phyloP scores from a whole-genome alignment of 2,329 filamentous ascomycete genomes.

The Venturiaceae sp. region DNA sequence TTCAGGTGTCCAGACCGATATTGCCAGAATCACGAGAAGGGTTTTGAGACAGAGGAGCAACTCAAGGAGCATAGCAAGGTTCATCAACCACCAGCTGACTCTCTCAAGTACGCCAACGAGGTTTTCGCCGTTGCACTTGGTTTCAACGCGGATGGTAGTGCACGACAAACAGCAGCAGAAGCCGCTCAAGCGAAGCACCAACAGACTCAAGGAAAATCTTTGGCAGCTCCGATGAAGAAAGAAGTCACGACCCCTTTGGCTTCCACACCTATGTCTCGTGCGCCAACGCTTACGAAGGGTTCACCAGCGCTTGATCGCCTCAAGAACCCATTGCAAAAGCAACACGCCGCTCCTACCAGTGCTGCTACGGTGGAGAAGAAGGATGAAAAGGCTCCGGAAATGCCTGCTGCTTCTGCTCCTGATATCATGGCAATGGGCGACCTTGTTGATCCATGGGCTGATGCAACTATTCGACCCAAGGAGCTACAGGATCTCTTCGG shows the following conservation, averaged over 20 bases:
- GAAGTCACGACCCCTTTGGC: background rate
- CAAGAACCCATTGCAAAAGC: background rate
- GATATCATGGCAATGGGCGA: background rate
- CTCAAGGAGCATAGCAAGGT: slow-evolving; percentile 4
- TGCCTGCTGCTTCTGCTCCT: background rate
- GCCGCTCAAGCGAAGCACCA: background rate
- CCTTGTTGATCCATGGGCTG: background rate
- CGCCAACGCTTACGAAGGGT: background rate
- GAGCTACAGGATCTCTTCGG: slow-evolving; percentile 6
- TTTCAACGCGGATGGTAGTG: slow-evolving; percentile 6
- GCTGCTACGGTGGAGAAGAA: background rate
- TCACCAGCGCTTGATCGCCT: slow-evolving; percentile 2
- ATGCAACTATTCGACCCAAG: background rate
- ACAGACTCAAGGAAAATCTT: background rate
- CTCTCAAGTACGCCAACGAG: slow-evolving; percentile 5
- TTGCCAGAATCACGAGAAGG: background rate
- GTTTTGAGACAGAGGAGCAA: slow-evolving; percentile 6
- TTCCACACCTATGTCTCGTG: slow-evolving; percentile 7
- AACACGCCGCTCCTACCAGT: background rate
- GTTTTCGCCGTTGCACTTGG: slow-evolving; percentile 2
- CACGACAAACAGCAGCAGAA: background rate
- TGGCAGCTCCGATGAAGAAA: background rate
- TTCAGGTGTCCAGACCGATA: slow-evolving; percentile 7
- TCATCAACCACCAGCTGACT: background rate
- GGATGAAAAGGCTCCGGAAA: background rate